Evolutionary conservation across 306 rosid genomes (phyloP).

Genomic region (Abrus pulchellus): DNA sequence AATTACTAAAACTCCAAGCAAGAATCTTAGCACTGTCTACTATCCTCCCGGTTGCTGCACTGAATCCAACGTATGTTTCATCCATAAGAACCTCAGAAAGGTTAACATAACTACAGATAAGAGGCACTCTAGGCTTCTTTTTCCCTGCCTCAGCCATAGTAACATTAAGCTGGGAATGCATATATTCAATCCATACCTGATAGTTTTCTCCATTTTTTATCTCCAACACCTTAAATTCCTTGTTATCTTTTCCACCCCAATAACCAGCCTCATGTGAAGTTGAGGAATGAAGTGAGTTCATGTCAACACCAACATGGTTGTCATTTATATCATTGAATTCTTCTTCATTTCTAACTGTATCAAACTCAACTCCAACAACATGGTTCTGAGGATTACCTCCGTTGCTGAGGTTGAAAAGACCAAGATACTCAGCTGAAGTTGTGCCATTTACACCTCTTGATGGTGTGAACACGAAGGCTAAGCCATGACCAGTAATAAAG

Average conservation of each 20-base stretch:
- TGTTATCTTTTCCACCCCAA: conserved; percentile 56
- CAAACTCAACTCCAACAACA: conserved; percentile 64
- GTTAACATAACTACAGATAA: conserved; percentile 59
- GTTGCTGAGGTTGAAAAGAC: conserved; percentile 58
- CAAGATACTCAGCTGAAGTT: conserved; percentile 55
- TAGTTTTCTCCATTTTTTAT: conserved; percentile 60
- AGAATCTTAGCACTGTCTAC: conserved; percentile 59
- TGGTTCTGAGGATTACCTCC: conserved; percentile 51
- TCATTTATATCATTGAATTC: conserved; percentile 54
- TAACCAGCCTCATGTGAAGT: conserved; percentile 58
- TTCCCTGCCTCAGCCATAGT: conserved; percentile 61
- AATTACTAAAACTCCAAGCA: conserved; percentile 71
- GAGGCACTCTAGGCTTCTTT: conserved; percentile 58
- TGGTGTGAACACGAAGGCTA: conserved; percentile 61
- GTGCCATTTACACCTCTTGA: conserved; percentile 53
- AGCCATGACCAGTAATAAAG: conserved; percentile 59
- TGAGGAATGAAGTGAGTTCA: conserved; percentile 59
- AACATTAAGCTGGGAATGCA: conserved; percentile 53
- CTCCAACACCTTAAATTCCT: conserved; percentile 50
- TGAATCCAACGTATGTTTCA: conserved; percentile 62
- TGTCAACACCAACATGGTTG: conserved; percentile 64
- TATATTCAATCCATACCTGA: conserved; percentile 72
- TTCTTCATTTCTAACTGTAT: conserved; percentile 54
- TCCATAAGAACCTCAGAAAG: conserved; percentile 60
- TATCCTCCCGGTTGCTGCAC: conserved; percentile 56